Evolutionary conservation across 2,329 filamentous ascomycete genomes (phyloP).

Genomic region (Penicillium sp.): DNA sequence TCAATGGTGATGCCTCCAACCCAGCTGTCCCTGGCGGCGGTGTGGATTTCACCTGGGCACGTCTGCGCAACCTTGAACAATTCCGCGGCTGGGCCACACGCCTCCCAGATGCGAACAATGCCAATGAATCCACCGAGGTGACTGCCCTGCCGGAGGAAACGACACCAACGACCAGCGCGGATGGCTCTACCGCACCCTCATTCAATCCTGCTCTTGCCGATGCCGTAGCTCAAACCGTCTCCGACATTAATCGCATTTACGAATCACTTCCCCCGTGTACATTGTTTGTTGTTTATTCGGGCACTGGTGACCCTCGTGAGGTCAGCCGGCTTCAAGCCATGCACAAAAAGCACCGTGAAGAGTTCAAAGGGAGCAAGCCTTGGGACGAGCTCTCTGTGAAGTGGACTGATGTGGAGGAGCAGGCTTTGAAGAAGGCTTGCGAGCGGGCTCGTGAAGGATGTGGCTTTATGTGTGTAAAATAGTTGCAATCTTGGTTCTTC

Average conservation of each 20-base stretch:
- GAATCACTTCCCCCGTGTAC: constrained; percentile 59
- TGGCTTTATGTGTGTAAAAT: constrained; percentile 62
- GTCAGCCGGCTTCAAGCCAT: constrained; percentile 56
- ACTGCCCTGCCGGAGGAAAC: constrained; percentile 26
- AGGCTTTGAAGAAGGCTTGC: constrained; percentile 58
- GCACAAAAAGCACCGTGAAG: constrained; percentile 57
- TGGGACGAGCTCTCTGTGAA: constrained; percentile 64
- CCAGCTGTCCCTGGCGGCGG: constrained; percentile 50
- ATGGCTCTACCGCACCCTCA: constrained; percentile 4
- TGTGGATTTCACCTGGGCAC: constrained; percentile 64
- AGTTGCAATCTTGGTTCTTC: neutral
- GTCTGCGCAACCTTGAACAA: constrained; percentile 62
- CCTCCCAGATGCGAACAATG: constrained; percentile 48
- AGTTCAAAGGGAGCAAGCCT: constrained; percentile 58
- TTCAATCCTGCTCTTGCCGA: constrained; percentile 39
- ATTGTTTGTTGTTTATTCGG: constrained; percentile 63
- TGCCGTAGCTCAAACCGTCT: constrained; percentile 52
- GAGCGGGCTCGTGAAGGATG: constrained; percentile 58
- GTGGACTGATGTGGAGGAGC: constrained; percentile 66
- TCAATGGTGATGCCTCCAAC: constrained; percentile 50
- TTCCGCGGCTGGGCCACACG: constrained; percentile 61
- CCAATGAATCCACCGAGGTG: constrained; percentile 35
- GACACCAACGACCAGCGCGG: constrained; percentile 12
- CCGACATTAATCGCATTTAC: constrained; percentile 54
- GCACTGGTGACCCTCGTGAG: constrained; percentile 63